Evolutionary conservation across 768 basidiomycete genomes (phyloP).

Genomic region (Auricularia sp.): DNA sequence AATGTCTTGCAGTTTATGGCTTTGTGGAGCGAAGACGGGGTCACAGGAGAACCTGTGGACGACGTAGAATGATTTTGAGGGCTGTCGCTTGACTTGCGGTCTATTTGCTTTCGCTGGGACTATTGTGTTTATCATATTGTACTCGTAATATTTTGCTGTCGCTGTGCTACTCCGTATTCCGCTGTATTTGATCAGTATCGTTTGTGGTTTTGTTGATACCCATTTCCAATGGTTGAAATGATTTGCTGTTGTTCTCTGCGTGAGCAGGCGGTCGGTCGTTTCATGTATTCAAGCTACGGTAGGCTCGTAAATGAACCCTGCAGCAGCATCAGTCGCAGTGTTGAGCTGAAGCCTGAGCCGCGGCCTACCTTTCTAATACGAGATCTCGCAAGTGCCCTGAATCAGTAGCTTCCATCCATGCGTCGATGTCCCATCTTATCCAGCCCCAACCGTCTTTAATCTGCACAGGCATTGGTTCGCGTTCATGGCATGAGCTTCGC

Average conservation of each 20-base stretch:
- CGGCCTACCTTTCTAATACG: background rate
- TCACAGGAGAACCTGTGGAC: slow-evolving; percentile 26
- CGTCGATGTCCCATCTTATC: slow-evolving; percentile 47
- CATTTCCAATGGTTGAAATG: too few species aligned
- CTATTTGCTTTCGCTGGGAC: too few species aligned
- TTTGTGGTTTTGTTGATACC: too few species aligned
- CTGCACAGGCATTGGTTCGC: slow-evolving; percentile 21
- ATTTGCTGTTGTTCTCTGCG: too few species aligned
- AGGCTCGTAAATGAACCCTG: background rate
- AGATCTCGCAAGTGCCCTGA: background rate
- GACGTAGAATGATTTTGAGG: background rate
- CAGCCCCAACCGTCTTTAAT: slow-evolving; percentile 62
- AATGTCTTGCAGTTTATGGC: slow-evolving; percentile 46
- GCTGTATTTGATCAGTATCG: too few species aligned
- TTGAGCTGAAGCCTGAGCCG: background rate
- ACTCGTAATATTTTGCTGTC: too few species aligned
- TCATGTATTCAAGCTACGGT: background rate
- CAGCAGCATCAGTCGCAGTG: too few species aligned
- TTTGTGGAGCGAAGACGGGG: slow-evolving; percentile 76
- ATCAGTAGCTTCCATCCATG: slow-evolving; percentile 28
- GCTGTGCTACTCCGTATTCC: too few species aligned
- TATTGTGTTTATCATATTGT: too few species aligned
- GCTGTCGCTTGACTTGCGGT: too few species aligned
- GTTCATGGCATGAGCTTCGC: background rate
- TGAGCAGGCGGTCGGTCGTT: too few species aligned